Percentiles rank a stretch among this genome's conserved stretches.
These are phyloP conservation scores for Podaxis pistillaris DNA, from an alignment of 768 basidiomycete species.

Conservation along the genomic window DNA sequence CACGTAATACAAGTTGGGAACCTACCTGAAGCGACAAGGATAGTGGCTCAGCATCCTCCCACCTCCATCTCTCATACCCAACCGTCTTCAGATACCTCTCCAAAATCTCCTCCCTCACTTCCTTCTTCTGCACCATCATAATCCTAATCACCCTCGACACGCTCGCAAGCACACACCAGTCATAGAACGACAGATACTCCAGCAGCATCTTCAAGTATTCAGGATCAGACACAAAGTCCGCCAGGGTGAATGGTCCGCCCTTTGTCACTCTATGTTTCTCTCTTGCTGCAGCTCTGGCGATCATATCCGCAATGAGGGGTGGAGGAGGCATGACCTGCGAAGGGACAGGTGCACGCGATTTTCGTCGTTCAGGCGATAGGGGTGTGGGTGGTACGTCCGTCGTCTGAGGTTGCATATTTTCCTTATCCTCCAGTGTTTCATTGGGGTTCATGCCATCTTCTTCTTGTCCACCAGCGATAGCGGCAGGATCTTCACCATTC, in stretches of 20 bases:
- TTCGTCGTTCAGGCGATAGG: neutral
- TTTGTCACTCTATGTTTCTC: neutral
- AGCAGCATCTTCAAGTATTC: conserved; percentile 54
- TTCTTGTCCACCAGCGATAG: neutral
- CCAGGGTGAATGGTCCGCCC: conserved; percentile 44
- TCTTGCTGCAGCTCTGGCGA: neutral
- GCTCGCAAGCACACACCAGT: conserved; percentile 64
- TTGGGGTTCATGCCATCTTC: neutral
- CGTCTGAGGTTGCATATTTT: neutral
- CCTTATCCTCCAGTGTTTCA: neutral
- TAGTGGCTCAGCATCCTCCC: conserved; percentile 60
- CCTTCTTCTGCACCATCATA: conserved; percentile 44
- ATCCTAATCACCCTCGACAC: conserved; percentile 54
- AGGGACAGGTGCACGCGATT: neutral
- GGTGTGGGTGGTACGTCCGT: neutral
- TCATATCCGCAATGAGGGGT: neutral
- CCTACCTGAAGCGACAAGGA: conserved; percentile 60
- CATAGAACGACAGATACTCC: conserved; percentile 64
- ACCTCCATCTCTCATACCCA: conserved; percentile 70
- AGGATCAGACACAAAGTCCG: conserved; percentile 52
- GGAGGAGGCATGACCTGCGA: conserved; percentile 12
- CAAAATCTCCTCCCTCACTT: conserved; percentile 61
- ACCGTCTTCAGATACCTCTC: conserved; percentile 69
- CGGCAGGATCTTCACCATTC: neutral
- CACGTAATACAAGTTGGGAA: conserved; percentile 13